phyloP scores from a whole-genome alignment of 495 filamentous ascomycete genomes.

The Peziza echinospora region DNA sequence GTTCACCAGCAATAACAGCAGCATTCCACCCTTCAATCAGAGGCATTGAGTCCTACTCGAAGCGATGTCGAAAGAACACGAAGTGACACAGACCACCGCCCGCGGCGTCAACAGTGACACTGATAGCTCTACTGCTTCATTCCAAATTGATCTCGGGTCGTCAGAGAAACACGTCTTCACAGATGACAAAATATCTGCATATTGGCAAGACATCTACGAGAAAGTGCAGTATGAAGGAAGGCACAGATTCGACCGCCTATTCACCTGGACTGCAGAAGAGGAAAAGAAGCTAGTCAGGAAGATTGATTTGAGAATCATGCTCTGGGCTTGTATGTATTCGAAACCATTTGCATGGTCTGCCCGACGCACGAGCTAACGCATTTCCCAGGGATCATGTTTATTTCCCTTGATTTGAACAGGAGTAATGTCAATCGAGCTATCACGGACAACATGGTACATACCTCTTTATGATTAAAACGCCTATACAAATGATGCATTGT shows the following conservation, averaged over 20 bases:
- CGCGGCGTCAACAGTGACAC: too few relatives aligned
- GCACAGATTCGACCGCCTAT: conserved; percentile 33
- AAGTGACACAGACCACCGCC: too few relatives aligned
- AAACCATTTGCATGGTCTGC: neutral
- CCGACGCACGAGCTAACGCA: neutral
- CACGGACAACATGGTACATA: conserved; percentile 25
- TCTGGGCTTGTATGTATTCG: too few relatives aligned
- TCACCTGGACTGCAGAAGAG: conserved; percentile 27
- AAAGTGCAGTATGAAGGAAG: conserved; percentile 29
- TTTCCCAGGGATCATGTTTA: conserved; percentile 24
- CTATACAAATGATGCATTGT: too few relatives aligned
- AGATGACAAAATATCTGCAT: conserved; percentile 4
- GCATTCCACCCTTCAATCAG: too few relatives aligned
- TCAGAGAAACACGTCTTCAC: conserved; percentile 7
- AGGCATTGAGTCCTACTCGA: too few relatives aligned
- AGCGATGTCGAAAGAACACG: too few relatives aligned
- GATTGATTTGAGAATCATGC: conserved; percentile 5
- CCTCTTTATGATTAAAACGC: too few relatives aligned
- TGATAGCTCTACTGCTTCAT: too few relatives aligned
- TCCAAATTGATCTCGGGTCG: conserved; percentile 16
- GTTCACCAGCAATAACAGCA: too few relatives aligned
- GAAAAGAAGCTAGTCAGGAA: conserved; percentile 29
- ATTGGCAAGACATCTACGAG: conserved; percentile 18
- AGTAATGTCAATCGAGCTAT: conserved; percentile 28
- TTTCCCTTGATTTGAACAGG: conserved; percentile 25